These are phyloP conservation scores for Didymella glomerata DNA, from an alignment of 2,329 filamentous ascomycete genomes.

Conservation along the genomic window DNA sequence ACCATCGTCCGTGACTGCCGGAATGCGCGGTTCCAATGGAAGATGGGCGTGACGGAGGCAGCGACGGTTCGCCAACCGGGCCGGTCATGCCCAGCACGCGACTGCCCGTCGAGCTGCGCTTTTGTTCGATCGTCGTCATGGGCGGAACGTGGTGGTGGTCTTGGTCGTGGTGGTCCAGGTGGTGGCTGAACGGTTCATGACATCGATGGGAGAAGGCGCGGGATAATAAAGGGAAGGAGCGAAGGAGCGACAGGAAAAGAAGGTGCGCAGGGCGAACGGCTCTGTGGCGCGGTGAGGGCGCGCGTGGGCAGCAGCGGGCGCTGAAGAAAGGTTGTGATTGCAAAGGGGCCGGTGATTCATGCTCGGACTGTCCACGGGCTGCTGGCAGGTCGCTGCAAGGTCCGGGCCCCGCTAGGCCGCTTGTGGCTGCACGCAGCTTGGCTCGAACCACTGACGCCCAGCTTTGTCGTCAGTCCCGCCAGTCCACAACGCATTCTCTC, in stretches of 20 bases:
- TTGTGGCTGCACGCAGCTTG: slow-evolving; percentile 11
- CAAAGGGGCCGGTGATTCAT: slow-evolving; percentile 21
- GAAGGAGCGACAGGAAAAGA: slow-evolving; percentile 34
- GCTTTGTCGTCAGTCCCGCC: slow-evolving; percentile 26
- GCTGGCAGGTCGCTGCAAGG: slow-evolving; percentile 8
- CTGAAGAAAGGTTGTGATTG: slow-evolving; percentile 14
- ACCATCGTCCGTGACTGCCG: slow-evolving; percentile 59
- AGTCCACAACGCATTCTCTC: slow-evolving; percentile 22
- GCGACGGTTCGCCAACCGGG: slow-evolving; percentile 57
- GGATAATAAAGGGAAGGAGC: slow-evolving; percentile 15
- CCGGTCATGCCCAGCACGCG: slow-evolving; percentile 54
- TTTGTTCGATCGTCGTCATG: slow-evolving; percentile 45
- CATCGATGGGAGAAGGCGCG: slow-evolving; percentile 29
- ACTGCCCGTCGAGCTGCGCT: slow-evolving; percentile 47
- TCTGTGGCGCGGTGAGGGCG: slow-evolving; percentile 18
- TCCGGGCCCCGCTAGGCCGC: slow-evolving; percentile 12
- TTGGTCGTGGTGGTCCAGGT: slow-evolving; percentile 35
- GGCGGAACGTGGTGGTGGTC: slow-evolving; percentile 40
- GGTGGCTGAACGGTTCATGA: slow-evolving; percentile 47
- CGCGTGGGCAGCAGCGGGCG: slow-evolving; percentile 13
- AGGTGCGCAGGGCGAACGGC: slow-evolving; percentile 21
- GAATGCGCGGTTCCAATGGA: slow-evolving; percentile 52
- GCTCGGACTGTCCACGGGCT: slow-evolving; percentile 5
- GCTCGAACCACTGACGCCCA: slow-evolving; percentile 26
- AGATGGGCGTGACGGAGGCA: slow-evolving; percentile 58